phyloP scores from a whole-genome alignment of 768 basidiomycete species.

The Lyophyllum shimeji region DNA sequence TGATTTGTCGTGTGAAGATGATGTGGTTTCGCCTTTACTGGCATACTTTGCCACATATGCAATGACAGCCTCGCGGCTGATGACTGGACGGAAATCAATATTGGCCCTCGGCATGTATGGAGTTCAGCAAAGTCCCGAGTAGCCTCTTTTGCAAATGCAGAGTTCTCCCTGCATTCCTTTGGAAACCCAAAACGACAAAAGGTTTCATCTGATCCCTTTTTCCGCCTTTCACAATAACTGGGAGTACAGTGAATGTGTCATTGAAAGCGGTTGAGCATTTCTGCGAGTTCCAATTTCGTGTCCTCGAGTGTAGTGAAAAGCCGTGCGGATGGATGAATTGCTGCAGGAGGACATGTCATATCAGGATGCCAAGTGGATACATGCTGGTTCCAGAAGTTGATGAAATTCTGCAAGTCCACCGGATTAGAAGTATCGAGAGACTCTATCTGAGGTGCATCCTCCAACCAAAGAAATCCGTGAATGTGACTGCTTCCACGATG shows the following conservation, averaged over 20 bases:
- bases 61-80: constrained; percentile 10
- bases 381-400: background rate
- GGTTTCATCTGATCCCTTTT: constrained; percentile 1
- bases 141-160: background rate
- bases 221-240: constrained; percentile 1
- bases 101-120: constrained; percentile 18
- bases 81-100: constrained; percentile 16
- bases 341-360: constrained; percentile 1
- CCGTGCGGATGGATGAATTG: constrained; percentile 3
- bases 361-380: constrained; percentile 1
- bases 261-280: constrained; percentile 5
- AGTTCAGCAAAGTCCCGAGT: constrained; percentile 12
- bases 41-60: constrained; percentile 13
- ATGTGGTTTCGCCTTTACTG: constrained; percentile 8
- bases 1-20: constrained; percentile 1
- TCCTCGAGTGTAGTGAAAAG: background rate
- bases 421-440: constrained; percentile 5
- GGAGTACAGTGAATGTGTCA: background rate
- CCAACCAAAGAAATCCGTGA: background rate
- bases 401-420: constrained; percentile 6
- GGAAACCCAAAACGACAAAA: constrained; percentile 16
- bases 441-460: background rate
- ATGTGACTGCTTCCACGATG: background rate
- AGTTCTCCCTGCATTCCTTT: constrained; percentile 3
- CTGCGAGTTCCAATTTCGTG: background rate